Evolutionary conservation across 495 filamentous ascomycete species (phyloP), one percentile per base, ranked within the genome.

Genomic region (Annulohypoxylon bovei): DNA sequence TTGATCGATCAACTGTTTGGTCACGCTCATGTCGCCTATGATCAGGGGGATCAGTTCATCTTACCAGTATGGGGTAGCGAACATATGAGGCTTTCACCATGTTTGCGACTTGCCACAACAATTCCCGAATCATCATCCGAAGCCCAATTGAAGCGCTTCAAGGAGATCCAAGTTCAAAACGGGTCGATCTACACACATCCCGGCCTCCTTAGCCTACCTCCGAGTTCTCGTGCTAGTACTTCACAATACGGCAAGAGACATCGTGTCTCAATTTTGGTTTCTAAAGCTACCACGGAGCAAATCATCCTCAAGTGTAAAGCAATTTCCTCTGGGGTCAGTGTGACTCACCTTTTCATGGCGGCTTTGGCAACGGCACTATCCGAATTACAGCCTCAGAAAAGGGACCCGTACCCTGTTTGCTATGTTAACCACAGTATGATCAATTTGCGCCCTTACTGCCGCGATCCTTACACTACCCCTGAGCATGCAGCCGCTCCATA

Each of bases 281-380:
- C 75, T 2, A 25, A 44, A n/a, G 22, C 22, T 1, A 67, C 49
- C 7, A 75, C 68, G 3, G 12, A 61, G 16, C 27, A 56, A 2
- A 54, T 80, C 2, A 65, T 75, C 18, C 52, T 50, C 12, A 55
- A 46, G 8, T 74, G 75, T 59, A 79, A 77, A 33, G n/a, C 42
- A 2, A 27, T 68, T 4, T 47, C 61, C 4, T 27, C 67, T 49
- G 69, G 72, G 0, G 67, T 73, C 1, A 81, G 73, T 14, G 71
- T 77, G 8, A 81, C 79, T 0, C 79, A 81, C 22, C 71, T 67
- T 33, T 79, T 81, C 63, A 75, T 76, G 62, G 65, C 77, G 7
- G 73, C 76, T 62, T 73, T 80, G 12, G 75, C 78, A 6, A 27
- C 79, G 5, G 62, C 62, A 3, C 40, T 80, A 7, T 67, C 71